Evolutionary conservation across 176 grass and related monocot species (phyloP).

Genomic region (Ampelocalamus luodianensis): DNA sequence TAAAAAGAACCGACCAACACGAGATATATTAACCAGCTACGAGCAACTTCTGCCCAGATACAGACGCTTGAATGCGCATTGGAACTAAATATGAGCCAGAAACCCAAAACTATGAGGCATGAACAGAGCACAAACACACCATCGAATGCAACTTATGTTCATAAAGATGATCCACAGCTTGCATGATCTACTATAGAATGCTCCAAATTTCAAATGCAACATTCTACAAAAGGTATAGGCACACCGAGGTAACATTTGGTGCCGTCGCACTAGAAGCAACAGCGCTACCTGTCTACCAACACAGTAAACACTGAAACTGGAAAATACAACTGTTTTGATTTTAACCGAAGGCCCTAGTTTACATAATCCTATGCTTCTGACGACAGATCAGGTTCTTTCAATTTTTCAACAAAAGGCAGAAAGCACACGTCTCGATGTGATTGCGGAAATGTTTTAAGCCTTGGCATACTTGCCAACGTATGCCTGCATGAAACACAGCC

Average conservation of each 20-base stretch:
- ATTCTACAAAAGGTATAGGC: conserved; percentile 44
- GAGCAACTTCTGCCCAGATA: neutral
- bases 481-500: conserved; percentile 51
- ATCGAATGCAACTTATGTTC: neutral
- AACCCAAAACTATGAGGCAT: neutral
- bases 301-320: conserved; percentile 24
- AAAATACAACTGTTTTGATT: neutral
- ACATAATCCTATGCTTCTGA: conserved; percentile 28
- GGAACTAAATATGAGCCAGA: neutral
- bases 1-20: neutral
- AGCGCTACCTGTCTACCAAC: conserved; percentile 8
- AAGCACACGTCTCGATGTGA: neutral
- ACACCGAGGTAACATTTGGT: conserved; percentile 14
- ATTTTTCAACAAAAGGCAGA: neutral
- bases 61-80: neutral
- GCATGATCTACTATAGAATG: conserved; percentile 32
- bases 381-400: neutral
- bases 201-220: conserved; percentile 15
- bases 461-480: conserved; percentile 93
- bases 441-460: neutral
- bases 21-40: neutral
- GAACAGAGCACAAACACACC: neutral
- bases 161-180: conserved; percentile 14
- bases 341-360: conserved; percentile 11
- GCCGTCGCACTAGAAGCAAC: neutral